Percentiles rank a stretch among this genome's conserved stretches.
Evolutionary conservation across 2,329 filamentous ascomycete genomes (phyloP).

Genomic region (Scopulariopsis brevicaulis): DNA sequence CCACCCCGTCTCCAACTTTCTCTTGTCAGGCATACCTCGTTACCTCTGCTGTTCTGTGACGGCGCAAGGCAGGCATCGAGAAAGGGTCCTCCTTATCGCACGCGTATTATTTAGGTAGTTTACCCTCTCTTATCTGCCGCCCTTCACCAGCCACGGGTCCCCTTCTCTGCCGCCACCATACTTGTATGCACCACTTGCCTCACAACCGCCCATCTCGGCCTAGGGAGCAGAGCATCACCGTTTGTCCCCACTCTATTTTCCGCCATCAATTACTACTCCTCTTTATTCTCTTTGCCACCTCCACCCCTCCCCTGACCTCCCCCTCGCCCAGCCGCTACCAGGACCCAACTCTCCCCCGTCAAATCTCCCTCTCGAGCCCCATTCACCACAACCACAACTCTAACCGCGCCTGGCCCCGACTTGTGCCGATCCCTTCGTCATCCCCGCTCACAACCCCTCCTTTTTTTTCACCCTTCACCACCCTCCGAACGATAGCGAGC

Average conservation of each 20-base stretch:
- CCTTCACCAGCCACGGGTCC: background rate
- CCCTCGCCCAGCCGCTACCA: constrained; percentile 1
- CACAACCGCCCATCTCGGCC: background rate
- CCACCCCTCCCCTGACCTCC: constrained; percentile 5
- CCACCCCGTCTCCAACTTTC: too few species aligned
- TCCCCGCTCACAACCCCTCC: background rate
- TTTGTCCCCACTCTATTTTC: background rate
- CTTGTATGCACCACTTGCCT: background rate
- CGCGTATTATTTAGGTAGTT: too few species aligned
- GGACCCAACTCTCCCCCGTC: background rate
- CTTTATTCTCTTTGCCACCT: constrained; percentile 5
- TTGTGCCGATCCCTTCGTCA: background rate
- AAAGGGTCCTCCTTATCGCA: too few species aligned
- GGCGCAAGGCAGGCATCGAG: too few species aligned
- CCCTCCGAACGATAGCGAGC: background rate
- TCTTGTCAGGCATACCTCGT: too few species aligned
- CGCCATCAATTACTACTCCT: constrained; percentile 3
- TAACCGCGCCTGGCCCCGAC: background rate
- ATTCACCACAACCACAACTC: background rate
- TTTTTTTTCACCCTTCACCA: background rate
- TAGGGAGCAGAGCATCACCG: background rate
- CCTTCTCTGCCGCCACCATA: background rate
- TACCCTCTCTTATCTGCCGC: too few species aligned
- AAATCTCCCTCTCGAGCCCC: background rate
- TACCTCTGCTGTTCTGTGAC: too few species aligned